Evolutionary conservation across 75 land plant genomes (phyloP).

Genomic region (Adiantum capillusveneris): DNA sequence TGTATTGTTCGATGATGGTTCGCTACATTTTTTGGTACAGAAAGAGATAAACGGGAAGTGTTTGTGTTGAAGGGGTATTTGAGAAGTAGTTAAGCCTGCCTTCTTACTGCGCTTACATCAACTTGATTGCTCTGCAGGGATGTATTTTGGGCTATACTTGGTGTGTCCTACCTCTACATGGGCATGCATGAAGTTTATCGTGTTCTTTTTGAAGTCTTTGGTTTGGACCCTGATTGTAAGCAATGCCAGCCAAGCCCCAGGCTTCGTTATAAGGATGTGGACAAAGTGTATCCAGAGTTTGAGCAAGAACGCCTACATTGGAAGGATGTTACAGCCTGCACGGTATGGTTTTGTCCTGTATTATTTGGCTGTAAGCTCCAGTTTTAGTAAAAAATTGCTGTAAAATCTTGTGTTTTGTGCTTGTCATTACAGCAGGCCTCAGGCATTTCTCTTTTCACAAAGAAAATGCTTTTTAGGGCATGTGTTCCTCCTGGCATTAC

Average conservation of each 20-base stretch:
- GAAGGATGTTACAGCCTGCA: slow-evolving; percentile 64
- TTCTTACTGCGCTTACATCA: too few species aligned
- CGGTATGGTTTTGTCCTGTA: neutral
- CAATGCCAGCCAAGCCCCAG: slow-evolving; percentile 69
- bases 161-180: slow-evolving; percentile 74
- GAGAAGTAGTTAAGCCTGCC: too few species aligned
- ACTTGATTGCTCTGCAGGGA: slow-evolving; percentile 56
- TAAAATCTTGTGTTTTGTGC: too few species aligned
- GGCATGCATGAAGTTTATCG: slow-evolving; percentile 93
- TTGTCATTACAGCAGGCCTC: too few species aligned
- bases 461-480: slow-evolving; percentile 84
- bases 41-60: too few species aligned
- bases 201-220: slow-evolving; percentile 89
- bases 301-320: slow-evolving; percentile 64
- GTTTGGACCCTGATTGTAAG: slow-evolving; percentile 81
- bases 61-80: too few species aligned
- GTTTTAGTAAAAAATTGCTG: slow-evolving; percentile 44
- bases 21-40: too few species aligned
- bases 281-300: slow-evolving; percentile 81
- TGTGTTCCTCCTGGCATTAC: slow-evolving; percentile 98
- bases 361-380: neutral
- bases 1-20: too few species aligned
- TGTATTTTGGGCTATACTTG: slow-evolving; percentile 86
- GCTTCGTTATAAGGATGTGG: slow-evolving; percentile 65
- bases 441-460: slow-evolving; percentile 78